Conservation (phyloP, 129 eudicot genomes). For the Lactuca sativa region DNA sequence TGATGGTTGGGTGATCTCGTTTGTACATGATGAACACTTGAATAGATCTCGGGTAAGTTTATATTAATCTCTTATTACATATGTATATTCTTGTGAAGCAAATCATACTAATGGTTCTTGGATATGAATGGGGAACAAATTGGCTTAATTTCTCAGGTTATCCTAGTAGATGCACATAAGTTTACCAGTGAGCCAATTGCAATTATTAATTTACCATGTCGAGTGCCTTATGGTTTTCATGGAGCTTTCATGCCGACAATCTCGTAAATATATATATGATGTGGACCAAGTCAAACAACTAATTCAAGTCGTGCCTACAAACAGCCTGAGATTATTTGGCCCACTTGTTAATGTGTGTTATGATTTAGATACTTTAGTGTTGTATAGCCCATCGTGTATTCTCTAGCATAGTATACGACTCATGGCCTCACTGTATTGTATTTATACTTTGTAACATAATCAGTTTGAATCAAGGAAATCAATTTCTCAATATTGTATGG, state of each 20-base stretch:
- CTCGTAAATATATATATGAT: constrained; percentile 6
- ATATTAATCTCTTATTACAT: not conserved
- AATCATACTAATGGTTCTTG: not conserved
- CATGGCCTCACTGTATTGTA: no score
- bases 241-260: constrained; percentile 48
- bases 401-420: no score
- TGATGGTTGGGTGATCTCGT: constrained; percentile 62
- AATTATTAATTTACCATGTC: constrained; percentile 36
- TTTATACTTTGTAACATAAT: no score
- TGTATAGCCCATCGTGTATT: no score
- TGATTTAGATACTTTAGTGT: no score
- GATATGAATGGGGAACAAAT: constrained; percentile 6
- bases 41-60: constrained; percentile 36
- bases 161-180: constrained; percentile 43
- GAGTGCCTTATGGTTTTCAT: constrained; percentile 68
- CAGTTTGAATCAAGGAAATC: no score
- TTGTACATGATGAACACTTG: constrained; percentile 39
- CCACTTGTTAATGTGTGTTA: no score
- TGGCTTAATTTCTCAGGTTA: constrained; percentile 28
- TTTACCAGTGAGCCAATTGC: constrained; percentile 45
- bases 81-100: no score
- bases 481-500: no score
- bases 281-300: not conserved
- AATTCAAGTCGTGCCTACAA: not conserved
- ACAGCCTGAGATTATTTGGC: no score